Evolutionary conservation across 2,329 filamentous ascomycete genomes (phyloP).

Genomic region (Paracorniculantispora psalliotae): DNA sequence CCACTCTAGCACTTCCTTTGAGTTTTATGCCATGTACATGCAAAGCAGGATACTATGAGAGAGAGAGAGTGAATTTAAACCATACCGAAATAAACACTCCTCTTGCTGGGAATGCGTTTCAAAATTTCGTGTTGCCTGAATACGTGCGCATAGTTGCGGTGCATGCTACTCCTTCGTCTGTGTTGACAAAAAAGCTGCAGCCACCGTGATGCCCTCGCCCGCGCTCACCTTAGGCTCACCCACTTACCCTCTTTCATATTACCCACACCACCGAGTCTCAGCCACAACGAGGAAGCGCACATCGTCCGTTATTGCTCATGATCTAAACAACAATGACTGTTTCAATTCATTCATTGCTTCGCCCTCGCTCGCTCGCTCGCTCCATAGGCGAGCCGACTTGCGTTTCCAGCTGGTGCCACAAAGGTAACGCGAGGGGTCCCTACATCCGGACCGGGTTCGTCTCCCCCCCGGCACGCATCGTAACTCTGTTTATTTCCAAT

Average conservation of each 20-base stretch:
- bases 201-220: neutral
- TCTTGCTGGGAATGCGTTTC: neutral
- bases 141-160: neutral
- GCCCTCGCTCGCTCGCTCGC: neutral
- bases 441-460: neutral
- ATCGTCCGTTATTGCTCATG: no score
- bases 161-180: neutral
- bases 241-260: neutral
- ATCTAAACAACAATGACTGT: neutral
- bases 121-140: neutral
- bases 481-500: neutral
- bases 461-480: neutral
- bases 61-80: no score
- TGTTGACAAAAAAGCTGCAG: neutral
- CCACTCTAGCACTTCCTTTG: no score
- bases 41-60: no score
- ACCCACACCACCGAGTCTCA: conserved; percentile 5
- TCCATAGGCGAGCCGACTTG: neutral
- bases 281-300: conserved; percentile 5
- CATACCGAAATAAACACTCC: neutral
- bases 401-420: conserved; percentile 7
- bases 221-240: neutral
- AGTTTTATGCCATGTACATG: no score
- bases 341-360: neutral
- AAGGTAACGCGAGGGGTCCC: conserved; percentile 5